Base-by-base conservation (phyloP, 169 alveolate species). In the Cryptosporidium canis region DNA sequence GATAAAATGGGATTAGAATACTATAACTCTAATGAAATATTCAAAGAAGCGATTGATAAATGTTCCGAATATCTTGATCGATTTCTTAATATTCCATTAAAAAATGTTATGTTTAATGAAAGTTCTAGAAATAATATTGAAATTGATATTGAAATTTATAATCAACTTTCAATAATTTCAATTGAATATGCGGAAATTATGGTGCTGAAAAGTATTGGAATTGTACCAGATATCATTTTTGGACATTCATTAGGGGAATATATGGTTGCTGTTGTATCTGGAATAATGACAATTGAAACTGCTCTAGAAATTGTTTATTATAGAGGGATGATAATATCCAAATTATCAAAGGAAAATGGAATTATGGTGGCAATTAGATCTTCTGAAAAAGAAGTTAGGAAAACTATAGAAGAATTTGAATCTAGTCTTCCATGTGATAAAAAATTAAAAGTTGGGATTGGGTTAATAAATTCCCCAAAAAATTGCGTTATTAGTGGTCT, bases 241-340 rank as follows among this genome's bases (percentile, higher is more conserved):
- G 94, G 94, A 44, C 94, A 92, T 83, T 67, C 90, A 3, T 66
- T 92, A 33, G 94, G 94, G 24, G 94, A 92, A 56, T 92, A 92
- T 70, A 35, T 71, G 24, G 94, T 85, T 2, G 94, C 94, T 3
- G 93, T 90, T 61, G 72, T 47, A 14, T 90, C 91, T 2, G 91
- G 90, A 33, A 56, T 91, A 55, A 85, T 91, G 92, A 29, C 55
- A 35, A 51, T 90, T 51, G 83, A 85, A 64, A 66, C 61, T 31
- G 94, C 91, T 21, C 65, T 91, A 1, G 68, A 37, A 7, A 90
- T 87, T 3, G 55, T 91, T 12, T 70, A 51, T 41, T 39, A 31
- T 56, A 83, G 94, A 27, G 92, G 87, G 5, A 24, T 45, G 0
- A n/a, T 91, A 2, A 84, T 91, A 63, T 67, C 72, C 35, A 44